Evolutionary conservation across 306 rosid genomes (phyloP), one percentile per base, ranked within the genome.

Genomic region (Abrus pulchellus): DNA sequence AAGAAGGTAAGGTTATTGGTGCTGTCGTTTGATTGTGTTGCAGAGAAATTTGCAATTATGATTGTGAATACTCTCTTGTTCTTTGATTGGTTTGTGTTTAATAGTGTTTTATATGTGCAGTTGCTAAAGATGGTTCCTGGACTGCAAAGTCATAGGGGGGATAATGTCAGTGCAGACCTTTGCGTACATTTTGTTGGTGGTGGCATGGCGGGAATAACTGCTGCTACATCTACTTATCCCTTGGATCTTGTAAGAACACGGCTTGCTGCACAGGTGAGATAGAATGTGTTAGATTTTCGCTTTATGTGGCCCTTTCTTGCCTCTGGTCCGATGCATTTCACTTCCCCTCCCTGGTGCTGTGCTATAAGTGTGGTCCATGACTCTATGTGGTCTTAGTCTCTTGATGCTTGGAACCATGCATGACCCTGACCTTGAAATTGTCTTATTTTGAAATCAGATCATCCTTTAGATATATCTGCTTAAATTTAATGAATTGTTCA

Each of bases 221-320:
- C 99, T 71, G 98, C 99, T 1, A 72, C 99, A 63, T 86, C 85
- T 80, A 93, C 99, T 13, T 95, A 95, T 77, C 99, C 99, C 6
- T 77, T 95, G 91, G 99, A 95, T 83, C 99, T 95, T 75, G 98
- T 95, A 41, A 95, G 99, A 86, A 95, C 99, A 6, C 93, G 99
- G 75, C 96, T 95, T 66, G 99, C 99, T 73, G 97, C 96, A 54
- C 99, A 95, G 97, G 99, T 95, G 72, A 81, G 70, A 73, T 55
- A 10, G 60, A 45, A 45, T 10, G 44, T 12, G 62, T 50, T 34
- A 52, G 20, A 11, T 65, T 78, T 66, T 5, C 7, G 40, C 28
- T 48, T 72, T 27, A 2, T 66, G 36, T 47, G 4, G 8, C 56
- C 48, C 30, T 45, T 45, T 47, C 3, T 27, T 65, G 14, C 20